Conservation (phyloP, 345 rosid genomes). For the Hypericum androsaemum region DNA sequence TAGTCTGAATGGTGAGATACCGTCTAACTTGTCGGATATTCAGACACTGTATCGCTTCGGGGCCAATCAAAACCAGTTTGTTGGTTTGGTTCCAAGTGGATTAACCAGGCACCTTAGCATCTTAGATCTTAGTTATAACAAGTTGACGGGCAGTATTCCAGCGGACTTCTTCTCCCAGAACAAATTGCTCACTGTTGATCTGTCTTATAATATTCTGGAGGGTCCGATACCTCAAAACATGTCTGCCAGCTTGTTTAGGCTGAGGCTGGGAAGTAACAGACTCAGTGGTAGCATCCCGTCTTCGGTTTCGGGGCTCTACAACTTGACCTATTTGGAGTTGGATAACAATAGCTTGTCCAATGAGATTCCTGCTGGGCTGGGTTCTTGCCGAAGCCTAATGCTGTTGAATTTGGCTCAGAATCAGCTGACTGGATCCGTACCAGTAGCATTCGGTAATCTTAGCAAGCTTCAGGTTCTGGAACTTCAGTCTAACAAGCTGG, state of each 20-base stretch:
- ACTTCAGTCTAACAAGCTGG: conserved; percentile 41
- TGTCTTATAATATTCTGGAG: conserved; percentile 38
- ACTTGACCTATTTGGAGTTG: conserved; percentile 54
- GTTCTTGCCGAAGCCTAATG: conserved; percentile 34
- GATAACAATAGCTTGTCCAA: conserved; percentile 51
- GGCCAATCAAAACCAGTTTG: conserved; percentile 42
- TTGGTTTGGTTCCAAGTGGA: conserved; percentile 37
- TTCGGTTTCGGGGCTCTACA: conserved; percentile 15
- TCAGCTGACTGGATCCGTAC: conserved; percentile 31
- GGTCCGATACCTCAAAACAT: conserved; percentile 39
- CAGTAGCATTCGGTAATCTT: conserved; percentile 34
- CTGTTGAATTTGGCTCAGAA: conserved; percentile 57
- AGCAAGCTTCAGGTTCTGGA: conserved; percentile 40
- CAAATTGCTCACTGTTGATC: conserved; percentile 35
- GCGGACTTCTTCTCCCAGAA: conserved; percentile 27
- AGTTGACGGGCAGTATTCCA: conserved; percentile 37
- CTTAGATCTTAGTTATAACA: conserved; percentile 60
- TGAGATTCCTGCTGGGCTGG: conserved; percentile 33
- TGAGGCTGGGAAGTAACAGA: conserved; percentile 59
- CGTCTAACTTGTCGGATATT: conserved; percentile 31
- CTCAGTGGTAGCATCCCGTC: conserved; percentile 34
- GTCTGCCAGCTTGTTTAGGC: conserved; percentile 38
- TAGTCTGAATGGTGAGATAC: conserved; percentile 34
- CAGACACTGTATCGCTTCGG: conserved; percentile 43
- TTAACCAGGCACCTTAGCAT: conserved; percentile 33